phyloP scores from a whole-genome alignment of 768 basidiomycete genomes.

The Filobasidium wieringae region DNA sequence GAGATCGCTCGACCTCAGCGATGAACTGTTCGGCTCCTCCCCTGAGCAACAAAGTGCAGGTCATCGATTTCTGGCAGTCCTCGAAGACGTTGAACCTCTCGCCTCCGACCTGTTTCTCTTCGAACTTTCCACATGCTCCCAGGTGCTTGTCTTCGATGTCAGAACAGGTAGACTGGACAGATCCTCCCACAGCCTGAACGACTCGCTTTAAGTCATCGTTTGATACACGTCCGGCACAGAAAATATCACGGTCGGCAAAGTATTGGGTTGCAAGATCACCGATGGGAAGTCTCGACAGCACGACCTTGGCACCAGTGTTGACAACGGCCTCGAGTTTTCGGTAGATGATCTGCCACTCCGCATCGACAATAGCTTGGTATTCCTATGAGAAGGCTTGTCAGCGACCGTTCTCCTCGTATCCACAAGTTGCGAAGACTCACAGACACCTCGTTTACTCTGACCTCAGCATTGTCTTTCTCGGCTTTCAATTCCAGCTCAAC shows the following conservation, averaged over 20 bases:
- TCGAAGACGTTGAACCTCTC: conserved; percentile 94
- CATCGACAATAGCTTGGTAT: conserved; percentile 98
- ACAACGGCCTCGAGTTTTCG: conserved; percentile 91
- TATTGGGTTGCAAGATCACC: conserved; percentile 98
- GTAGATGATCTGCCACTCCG: conserved; percentile 99
- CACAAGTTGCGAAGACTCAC: conserved; percentile 17
- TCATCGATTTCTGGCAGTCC: conserved; percentile 83
- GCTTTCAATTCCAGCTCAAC: conserved; percentile 98
- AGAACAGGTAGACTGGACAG: conserved; percentile 86
- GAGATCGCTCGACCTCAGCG: conserved; percentile 89
- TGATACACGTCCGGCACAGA: conserved; percentile 92
- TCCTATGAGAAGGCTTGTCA: conserved; percentile 42
- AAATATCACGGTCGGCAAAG: conserved; percentile 97
- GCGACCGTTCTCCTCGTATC: background rate
- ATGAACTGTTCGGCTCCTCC: conserved; percentile 99
- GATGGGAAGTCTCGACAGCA: conserved; percentile 93
- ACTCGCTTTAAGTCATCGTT: conserved; percentile 83
- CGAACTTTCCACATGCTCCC: conserved; percentile 82
- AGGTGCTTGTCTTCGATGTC: conserved; percentile 83
- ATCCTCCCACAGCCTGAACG: conserved; percentile 88
- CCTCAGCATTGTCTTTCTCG: conserved; percentile 98
- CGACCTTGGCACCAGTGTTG: conserved; percentile 91
- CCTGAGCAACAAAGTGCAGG: conserved; percentile 83
- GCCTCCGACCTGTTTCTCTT: conserved; percentile 91
- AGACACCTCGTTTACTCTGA: conserved; percentile 87